Percentiles rank a stretch among this genome's conserved stretches.
These are phyloP conservation scores for Penicillium desertorum DNA, from an alignment of 495 filamentous ascomycete species.

Conservation along the genomic window DNA sequence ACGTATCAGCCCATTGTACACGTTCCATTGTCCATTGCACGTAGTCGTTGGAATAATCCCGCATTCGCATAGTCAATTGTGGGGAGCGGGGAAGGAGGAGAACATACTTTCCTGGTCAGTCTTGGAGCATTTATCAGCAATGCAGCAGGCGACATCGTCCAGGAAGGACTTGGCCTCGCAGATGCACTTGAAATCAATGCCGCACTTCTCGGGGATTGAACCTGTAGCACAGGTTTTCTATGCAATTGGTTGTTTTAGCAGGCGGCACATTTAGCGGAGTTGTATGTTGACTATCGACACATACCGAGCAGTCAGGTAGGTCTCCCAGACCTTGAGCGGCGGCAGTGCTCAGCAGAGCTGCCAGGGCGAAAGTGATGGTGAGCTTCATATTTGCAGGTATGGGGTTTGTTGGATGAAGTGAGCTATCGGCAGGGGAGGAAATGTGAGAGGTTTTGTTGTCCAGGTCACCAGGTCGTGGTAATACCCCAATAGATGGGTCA, in stretches of 20 bases:
- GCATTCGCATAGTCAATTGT: not conserved
- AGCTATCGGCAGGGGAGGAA: not conserved
- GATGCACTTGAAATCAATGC: slow-evolving; percentile 64
- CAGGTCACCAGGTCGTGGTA: slow-evolving; percentile 5
- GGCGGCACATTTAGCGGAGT: not conserved
- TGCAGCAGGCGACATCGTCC: slow-evolving; percentile 63
- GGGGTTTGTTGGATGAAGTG: not conserved
- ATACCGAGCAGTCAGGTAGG: slow-evolving; percentile 54
- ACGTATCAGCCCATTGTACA: not conserved
- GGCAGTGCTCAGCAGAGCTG: slow-evolving; percentile 33
- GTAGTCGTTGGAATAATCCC: not conserved
- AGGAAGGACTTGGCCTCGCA: slow-evolving; percentile 63
- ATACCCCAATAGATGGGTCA: slow-evolving; percentile 1
- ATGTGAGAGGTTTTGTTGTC: not conserved
- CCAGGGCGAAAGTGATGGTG: slow-evolving; percentile 30
- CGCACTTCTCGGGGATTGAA: slow-evolving; percentile 52
- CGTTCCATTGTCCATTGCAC: not conserved
- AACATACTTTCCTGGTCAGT: slow-evolving; percentile 57
- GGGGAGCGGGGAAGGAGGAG: not conserved
- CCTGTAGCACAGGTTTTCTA: slow-evolving; percentile 56
- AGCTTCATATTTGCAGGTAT: slow-evolving; percentile 40
- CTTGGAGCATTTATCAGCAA: slow-evolving; percentile 52
- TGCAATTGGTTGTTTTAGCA: slow-evolving; percentile 10
- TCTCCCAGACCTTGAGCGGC: slow-evolving; percentile 41
- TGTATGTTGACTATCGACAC: slow-evolving; percentile 6